Percentiles rank a stretch among this genome's conserved stretches.
Conservation (phyloP, 768 basidiomycete genomes). For the Collybiopsis confluens region DNA sequence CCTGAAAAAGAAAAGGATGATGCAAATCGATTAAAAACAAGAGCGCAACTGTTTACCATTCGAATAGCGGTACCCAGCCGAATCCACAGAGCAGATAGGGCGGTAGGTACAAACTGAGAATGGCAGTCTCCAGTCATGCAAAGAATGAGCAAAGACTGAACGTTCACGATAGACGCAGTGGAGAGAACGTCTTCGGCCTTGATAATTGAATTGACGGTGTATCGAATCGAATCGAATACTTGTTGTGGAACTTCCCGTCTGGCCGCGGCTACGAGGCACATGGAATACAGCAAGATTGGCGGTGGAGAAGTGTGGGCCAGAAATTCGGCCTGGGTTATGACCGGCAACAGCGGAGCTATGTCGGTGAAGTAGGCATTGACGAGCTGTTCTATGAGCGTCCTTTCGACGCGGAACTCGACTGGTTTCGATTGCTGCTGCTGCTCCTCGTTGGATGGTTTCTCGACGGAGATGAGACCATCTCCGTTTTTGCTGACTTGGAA, state of each 20-base stretch:
- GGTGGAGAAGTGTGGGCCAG: slow-evolving; percentile 68
- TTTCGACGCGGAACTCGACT: slow-evolving; percentile 69
- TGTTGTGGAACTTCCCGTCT: slow-evolving; percentile 77
- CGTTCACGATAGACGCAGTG: slow-evolving; percentile 79
- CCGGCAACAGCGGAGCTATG: slow-evolving; percentile 84
- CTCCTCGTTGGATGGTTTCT: slow-evolving; percentile 58
- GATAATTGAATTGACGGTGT: slow-evolving; percentile 80
- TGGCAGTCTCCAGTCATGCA: slow-evolving; percentile 89
- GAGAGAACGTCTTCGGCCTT: slow-evolving; percentile 89
- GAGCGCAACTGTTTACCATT: slow-evolving; percentile 86
- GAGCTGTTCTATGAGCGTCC: slow-evolving; percentile 73
- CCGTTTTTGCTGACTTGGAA: slow-evolving; percentile 83
- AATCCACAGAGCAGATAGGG: slow-evolving; percentile 82
- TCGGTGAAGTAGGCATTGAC: slow-evolving; percentile 90
- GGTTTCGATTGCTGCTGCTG: slow-evolving; percentile 56
- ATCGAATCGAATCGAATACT: slow-evolving; percentile 88
- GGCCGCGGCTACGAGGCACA: slow-evolving; percentile 89
- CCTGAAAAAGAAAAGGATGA: slow-evolving; percentile 41
- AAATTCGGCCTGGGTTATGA: slow-evolving; percentile 88
- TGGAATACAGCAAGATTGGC: slow-evolving; percentile 84
- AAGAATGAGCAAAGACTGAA: slow-evolving; percentile 82
- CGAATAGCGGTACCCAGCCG: slow-evolving; percentile 86
- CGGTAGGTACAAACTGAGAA: slow-evolving; percentile 82
- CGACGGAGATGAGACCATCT: slow-evolving; percentile 84
- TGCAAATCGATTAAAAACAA: slow-evolving; percentile 8